Percentiles rank a stretch among this genome's conserved stretches.
Evolutionary conservation across 1,284 basidiomycete species (phyloP).

Genomic region (Tausonia pullulans): DNA sequence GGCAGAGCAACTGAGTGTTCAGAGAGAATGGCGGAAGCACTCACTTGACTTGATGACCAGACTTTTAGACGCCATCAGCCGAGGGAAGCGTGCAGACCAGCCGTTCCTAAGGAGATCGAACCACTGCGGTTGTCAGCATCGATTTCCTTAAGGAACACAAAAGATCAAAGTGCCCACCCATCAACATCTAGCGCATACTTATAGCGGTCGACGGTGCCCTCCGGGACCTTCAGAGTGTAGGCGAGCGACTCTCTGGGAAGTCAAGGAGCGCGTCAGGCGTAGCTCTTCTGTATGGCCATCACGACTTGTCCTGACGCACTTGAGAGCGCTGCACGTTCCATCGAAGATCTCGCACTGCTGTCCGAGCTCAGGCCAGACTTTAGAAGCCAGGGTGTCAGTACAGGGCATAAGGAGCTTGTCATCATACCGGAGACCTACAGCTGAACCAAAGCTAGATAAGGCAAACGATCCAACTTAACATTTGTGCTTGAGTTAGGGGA

Average conservation of each 20-base stretch:
- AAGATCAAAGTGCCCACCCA: neutral
- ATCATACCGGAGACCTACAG: neutral
- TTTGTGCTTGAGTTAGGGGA: neutral
- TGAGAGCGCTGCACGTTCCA: neutral
- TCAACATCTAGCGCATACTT: neutral
- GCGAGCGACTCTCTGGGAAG: neutral
- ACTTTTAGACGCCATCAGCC: neutral
- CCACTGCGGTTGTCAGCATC: too few species aligned
- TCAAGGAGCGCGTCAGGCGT: too few species aligned
- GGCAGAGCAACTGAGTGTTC: too few species aligned
- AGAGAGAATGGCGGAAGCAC: too few species aligned
- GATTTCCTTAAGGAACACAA: too few species aligned
- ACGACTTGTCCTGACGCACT: neutral
- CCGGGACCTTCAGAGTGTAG: neutral
- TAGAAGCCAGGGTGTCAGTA: too few species aligned
- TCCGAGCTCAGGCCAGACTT: neutral
- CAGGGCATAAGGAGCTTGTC: too few species aligned
- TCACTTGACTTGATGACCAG: neutral
- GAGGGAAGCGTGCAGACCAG: neutral
- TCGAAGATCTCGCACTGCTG: neutral
- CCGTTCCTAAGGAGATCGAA: neutral
- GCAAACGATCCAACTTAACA: too few species aligned
- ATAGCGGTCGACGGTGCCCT: neutral
- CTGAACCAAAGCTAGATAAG: neutral
- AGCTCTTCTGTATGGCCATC: too few species aligned